A percentile compares a stretch with the other conserved stretches of the same genome.
These are phyloP conservation scores for Blepharisma stoltei DNA, from an alignment of 73 alveolate genomes.

Conservation along the genomic window DNA sequence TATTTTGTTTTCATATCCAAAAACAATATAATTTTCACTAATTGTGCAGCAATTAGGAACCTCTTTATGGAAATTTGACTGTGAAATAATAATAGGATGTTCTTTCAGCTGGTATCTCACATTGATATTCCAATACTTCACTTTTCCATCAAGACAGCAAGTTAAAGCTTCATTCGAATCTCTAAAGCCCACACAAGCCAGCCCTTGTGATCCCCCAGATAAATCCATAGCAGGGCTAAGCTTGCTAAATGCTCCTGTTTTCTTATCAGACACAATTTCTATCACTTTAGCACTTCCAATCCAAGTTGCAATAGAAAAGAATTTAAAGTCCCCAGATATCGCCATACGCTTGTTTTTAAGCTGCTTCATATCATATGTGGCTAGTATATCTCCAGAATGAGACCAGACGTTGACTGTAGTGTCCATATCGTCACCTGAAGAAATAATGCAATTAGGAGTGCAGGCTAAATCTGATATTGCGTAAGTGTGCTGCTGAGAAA, in stretches of 20 bases:
- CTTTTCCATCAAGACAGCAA: neutral
- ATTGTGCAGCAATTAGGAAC: slow-evolving; percentile 6
- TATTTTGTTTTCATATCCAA: neutral
- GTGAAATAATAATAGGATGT: neutral
- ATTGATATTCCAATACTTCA: slow-evolving; percentile 12
- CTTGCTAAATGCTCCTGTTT: neutral
- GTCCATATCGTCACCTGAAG: slow-evolving; percentile 15
- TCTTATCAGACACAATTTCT: neutral
- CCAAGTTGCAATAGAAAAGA: slow-evolving; percentile 21
- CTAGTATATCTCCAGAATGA: slow-evolving; percentile 14
- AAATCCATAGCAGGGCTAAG: neutral
- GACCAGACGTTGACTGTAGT: neutral
- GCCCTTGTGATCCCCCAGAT: neutral
- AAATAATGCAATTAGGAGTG: slow-evolving; percentile 3
- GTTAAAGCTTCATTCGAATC: neutral
- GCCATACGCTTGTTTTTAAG: slow-evolving; percentile 14
- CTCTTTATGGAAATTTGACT: neutral
- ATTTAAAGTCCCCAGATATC: neutral
- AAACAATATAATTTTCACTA: neutral
- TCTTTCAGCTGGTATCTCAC: neutral
- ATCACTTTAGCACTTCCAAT: slow-evolving; percentile 7
- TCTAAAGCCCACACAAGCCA: neutral
- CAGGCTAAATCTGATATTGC: neutral
- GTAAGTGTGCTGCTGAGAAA: neutral
- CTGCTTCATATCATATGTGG: neutral